Evolutionary conservation across 257 asterid genomes (phyloP), one percentile per base, ranked within the genome.

Genomic region (Scutellaria minor): DNA sequence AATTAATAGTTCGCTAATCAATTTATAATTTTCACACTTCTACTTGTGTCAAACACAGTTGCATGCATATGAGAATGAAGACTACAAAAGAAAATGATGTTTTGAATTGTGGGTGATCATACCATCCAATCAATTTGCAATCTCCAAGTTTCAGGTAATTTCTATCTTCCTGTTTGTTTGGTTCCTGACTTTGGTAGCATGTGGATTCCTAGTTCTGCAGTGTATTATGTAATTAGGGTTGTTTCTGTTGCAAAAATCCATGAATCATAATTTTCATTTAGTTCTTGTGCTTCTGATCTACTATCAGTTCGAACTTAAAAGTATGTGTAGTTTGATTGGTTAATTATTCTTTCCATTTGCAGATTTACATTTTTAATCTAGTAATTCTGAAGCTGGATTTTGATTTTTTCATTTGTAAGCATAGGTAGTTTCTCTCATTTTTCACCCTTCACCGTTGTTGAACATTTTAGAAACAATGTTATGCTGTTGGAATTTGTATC

Each of bases 201-300:
- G 45, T 27, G 37, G 14, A 46, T 46, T 31, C 37, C 50, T 24
- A 11, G 40, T 11, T 70, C 46, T 12, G 40, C 37, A 42, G 22
- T 59, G 66, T 42, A 18, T 39, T 20, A 8, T 44, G 68, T 39
- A 60, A 61, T 66, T 61, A 66, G 78, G 77, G 72, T 74, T 31
- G 37, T 31, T 31, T 31, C 37, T 31, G 37, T 31, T 31, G 37
- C 37, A 4, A 31, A 24, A 31, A 0, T 31, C 37, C 5, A 31
- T 31, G 37, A 31, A 31, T 31, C 3, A 31, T 31, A 31, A 2
- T 31, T 31, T 31, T 31, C 37, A 31, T 31, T 2, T 31, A 31
- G 37, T 31, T 31, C 5, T 2, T 31, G 37, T 31, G 37, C 37
- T 31, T 31, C 37, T 31, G 4, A 31, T 31, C 37, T 31, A 31